A percentile compares a stretch with the other conserved stretches of the same genome.
These are phyloP conservation scores for Lipomyces orientalis DNA, from an alignment of 805 yeast species.

Conservation along the genomic window DNA sequence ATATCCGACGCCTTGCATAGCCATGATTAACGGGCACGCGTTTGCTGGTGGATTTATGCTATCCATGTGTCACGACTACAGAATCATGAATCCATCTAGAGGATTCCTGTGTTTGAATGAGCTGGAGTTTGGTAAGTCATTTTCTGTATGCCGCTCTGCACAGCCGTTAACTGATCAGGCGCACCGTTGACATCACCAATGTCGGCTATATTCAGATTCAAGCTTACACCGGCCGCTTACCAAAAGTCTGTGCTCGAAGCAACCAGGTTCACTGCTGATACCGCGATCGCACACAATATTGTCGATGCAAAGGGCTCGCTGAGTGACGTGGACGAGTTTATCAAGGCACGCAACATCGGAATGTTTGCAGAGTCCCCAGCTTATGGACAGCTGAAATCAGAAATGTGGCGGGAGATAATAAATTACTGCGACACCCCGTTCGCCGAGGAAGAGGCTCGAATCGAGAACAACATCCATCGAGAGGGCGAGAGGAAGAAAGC, in stretches of 20 bases:
- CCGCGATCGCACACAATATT: constrained; percentile 42
- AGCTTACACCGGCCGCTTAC: constrained; percentile 43
- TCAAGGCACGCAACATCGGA: constrained; percentile 28
- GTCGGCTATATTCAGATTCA: constrained; percentile 45
- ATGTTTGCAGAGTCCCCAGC: constrained; percentile 42
- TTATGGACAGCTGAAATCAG: constrained; percentile 42
- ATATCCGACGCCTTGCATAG: constrained; percentile 51
- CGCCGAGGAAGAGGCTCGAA: constrained; percentile 21
- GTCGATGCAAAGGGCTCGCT: constrained; percentile 47
- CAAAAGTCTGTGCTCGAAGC: constrained; percentile 46
- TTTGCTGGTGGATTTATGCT: constrained; percentile 51
- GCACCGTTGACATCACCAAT: constrained; percentile 48
- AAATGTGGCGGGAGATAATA: constrained; percentile 36
- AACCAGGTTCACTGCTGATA: constrained; percentile 45
- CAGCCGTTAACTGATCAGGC: constrained; percentile 34
- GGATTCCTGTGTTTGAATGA: constrained; percentile 51
- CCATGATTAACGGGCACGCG: constrained; percentile 50
- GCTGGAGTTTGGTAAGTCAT: constrained; percentile 41
- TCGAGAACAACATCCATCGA: not conserved
- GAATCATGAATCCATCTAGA: constrained; percentile 48
- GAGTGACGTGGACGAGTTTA: constrained; percentile 45
- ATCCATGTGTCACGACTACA: constrained; percentile 48
- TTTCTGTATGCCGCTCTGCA: not conserved
- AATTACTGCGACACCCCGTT: constrained; percentile 19
- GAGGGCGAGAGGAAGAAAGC: constrained; percentile 12